Base-by-base conservation (phyloP, 1,139 yeast genomes). In the Geotrichum phurueaensis region DNA sequence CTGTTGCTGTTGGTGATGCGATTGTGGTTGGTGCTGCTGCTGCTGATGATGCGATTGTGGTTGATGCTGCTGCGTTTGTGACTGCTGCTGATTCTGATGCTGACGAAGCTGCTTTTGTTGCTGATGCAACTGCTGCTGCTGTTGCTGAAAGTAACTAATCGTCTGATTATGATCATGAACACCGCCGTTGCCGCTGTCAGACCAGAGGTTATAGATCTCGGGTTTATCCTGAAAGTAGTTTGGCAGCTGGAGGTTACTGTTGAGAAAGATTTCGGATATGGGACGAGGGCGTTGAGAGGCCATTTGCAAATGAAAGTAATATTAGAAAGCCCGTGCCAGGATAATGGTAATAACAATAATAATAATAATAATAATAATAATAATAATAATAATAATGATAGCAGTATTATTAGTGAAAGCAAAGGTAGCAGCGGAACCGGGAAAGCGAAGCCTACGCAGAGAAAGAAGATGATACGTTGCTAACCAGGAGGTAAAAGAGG, bases 51-150 rank as follows among this genome's bases (percentile, higher is more conserved):
- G 54, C 13, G 3, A 43, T n/a, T 20, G 56, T 1, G 7, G 20
- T 15, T 33, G 27, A 13, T 13, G 50, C 33, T n/a, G 7, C 10
- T 43, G 60, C 65, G 64, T 57, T 63, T 65, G 57, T 70, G 73
- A 56, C 71, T 63, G 39, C 39, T 33, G 39, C 39, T 33, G 39
- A 12, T 33, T 10, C 15, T 33, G 39, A 12, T 33, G 39, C 15
- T 23, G 71, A 63, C 25, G 71, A 75, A 15, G 73, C 67, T 13
- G 76, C 74, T 74, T 73, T 73, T 57, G 73, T 73, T 52, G 73
- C 76, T 60, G 73, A 63, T n/a, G 74, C 71, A n/a, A 62, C 60
- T 61, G 45, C 1, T 39, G n/a, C 45, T 73, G 73, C 61, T 72
- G 73, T 53, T 70, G 64, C 58, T 71, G 73, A 53, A 73, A 64